Evolutionary conservation across 495 filamentous ascomycete species (phyloP), one percentile per base, ranked within the genome.

Genomic region (Patellaria atrata): DNA sequence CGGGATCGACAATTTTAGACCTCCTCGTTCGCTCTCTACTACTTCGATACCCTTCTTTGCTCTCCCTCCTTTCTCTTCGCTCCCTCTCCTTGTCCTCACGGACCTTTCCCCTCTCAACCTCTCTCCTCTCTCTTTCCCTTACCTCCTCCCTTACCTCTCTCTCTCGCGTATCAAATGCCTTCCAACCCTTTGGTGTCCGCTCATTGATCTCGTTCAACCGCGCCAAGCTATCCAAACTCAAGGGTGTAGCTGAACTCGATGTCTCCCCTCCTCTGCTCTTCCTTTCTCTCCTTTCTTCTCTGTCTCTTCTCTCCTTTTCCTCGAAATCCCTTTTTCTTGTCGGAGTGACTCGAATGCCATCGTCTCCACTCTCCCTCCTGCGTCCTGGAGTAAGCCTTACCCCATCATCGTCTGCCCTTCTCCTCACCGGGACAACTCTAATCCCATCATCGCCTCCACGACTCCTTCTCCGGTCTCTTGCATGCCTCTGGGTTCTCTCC

Each of bases 161-260:
- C 55, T 45, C 53, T 45, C 36, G 46, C 51, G 34, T 49, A 40
- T 56, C 52, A 29, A 50, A 43, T 10, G 50, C 51, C 30, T 37
- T 35, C 47, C 50, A 55, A 11, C 58, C 55, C n/a, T 48, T 47
- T n/a, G n/a, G n/a, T n/a, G n/a, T n/a, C 41, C 54, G 51, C 28
- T 42, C 44, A 35, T 61, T 58, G 19, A 43, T 22, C 38, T 45
- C 31, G 37, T 61, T 56, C 27, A 61, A 38, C 38, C 54, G 43
- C 22, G 58, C 58, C 13, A 61, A 35, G 14, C 47, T 40, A 27
- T 45, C 53, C 0, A 52, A 40, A 11, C 52, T 56, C 17, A 61
- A 35, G 23, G 44, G 54, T 30, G 34, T 41, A 27, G 23, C 36
- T 39, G 15, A 27, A 27, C 22, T 43, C 27, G 15, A 40, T 41